A percentile compares a stretch with the other conserved stretches of the same genome.
Evolutionary conservation across 2,329 filamentous ascomycete genomes (phyloP).

Genomic region (Trichoderma cornu-damae): DNA sequence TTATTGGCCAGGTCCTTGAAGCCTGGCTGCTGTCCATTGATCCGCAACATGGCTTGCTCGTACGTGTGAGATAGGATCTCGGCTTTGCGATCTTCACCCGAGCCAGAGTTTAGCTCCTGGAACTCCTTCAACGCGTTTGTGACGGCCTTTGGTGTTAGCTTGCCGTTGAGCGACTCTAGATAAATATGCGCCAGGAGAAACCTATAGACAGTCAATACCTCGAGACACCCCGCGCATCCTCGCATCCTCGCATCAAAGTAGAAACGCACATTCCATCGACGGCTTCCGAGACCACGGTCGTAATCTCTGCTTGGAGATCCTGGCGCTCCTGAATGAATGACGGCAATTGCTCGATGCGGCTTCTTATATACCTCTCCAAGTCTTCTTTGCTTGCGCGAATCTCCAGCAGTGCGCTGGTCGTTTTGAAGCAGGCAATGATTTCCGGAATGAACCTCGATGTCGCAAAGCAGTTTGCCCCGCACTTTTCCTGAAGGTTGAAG

Average conservation of each 20-base stretch:
- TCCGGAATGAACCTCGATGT: conserved; percentile 22
- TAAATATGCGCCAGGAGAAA: not conserved
- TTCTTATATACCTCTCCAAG: not conserved
- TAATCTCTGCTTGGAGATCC: not conserved
- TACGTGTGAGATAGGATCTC: not conserved
- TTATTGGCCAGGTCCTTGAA: not conserved
- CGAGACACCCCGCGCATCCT: not conserved
- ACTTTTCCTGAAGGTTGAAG: not conserved
- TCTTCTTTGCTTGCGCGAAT: not conserved
- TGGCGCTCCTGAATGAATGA: not conserved
- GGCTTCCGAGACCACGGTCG: not conserved
- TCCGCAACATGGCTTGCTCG: not conserved
- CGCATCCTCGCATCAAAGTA: not conserved
- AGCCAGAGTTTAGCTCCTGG: not conserved
- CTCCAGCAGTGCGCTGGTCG: not conserved
- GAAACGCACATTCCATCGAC: conserved; percentile 1
- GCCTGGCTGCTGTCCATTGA: not conserved
- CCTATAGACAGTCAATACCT: not conserved
- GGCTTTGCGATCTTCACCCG: not conserved
- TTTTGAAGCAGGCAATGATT: not conserved
- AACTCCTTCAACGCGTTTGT: not conserved
- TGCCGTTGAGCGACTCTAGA: not conserved
- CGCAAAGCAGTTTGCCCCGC: not conserved
- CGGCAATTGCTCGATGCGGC: not conserved
- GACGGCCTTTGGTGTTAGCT: not conserved